Base-by-base conservation (phyloP, 1,284 basidiomycete genomes). In the Apiotrichum laibachii region DNA sequence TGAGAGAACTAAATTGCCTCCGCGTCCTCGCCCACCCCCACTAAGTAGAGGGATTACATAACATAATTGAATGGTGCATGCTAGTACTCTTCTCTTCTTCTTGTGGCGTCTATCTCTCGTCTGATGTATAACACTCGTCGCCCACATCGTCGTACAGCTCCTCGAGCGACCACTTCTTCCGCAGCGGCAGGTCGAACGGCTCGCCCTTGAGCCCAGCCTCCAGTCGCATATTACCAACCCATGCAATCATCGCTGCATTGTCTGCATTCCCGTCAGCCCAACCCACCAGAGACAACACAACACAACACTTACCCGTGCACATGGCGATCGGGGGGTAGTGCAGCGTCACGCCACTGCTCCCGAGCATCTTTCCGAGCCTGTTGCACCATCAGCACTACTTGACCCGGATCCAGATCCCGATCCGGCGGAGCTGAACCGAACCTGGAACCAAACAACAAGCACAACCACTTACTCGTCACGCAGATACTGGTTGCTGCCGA, bases 161-260 rank as follows among this genome's bases (percentile, higher is more conserved):
- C 57, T 77, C 77, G 15, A 80, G 59, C 16, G 72, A 71, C 78
- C 78, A 80, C 61, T 75, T 77, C 13, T 72, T 65, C 31, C 70
- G 62, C n/a, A 78, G 50, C 2, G 73, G 69, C 34, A 79, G 67
- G 50, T 73, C 73, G 44, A 69, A 75, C 1, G 67, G 61, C 56
- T 96, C 92, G 44, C 66, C 56, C 52, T 37, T 59, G 63, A 87
- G 84, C 2, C 79, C 80, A 0, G 78, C 79, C n/a, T 87, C 80
- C 62, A 95, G 88, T 13, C 91, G 84, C 64, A 88, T 78, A 82
- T 93, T 87, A 0, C 89, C 87, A 8, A 91, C 87, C 88, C 88
- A 93, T 1, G 84, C 93, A 64, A 97, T 90, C 93, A 97, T 97
- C 1, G 86, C 92, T 0, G 93, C 93, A 71, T 96, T 97, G 68